Evolutionary conservation across 1,284 basidiomycete species (phyloP), one percentile per base, ranked within the genome.

Genomic region (Sanghuangporus weigelae): DNA sequence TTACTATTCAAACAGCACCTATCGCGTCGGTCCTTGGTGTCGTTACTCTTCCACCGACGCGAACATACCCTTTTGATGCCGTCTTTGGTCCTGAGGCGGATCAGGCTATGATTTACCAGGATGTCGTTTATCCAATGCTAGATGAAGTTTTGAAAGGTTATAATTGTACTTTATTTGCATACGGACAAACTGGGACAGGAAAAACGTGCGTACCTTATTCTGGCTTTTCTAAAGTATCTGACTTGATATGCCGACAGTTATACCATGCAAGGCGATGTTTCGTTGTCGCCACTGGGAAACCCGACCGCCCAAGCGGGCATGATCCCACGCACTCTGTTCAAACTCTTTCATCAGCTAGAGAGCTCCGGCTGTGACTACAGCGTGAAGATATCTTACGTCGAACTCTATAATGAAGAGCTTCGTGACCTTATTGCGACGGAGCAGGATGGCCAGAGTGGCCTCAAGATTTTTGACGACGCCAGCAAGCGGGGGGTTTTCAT

Each of bases 391-490:
- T 96, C 94, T 0, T 98, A 90, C 73, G 84, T 99, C 62, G 97
- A 99, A 73, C 83, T 99, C n/a, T 99, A 99, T 78, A 99, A 99
- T 73, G 97, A 99, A 77, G 96, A 99, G 73, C 84, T 99, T n/a
- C 90, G 96, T 36, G 96, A 98, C 73, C 83, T 98, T 38, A 85
- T 97, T 39, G 85, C 91, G 2, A 79, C 80, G 67, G 90, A 96
- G 23, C 74, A 84, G 76, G 74, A 83, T 36, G 78, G 77, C 12
- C 76, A 76, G 63, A 76, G 77, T 1, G 84, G 85, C 7, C 81
- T 98, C 60, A 96, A 94, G 75, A 93, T 99, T 62, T 98, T 94
- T 72, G 96, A 99, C 66, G 97, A 99, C 72, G 79, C 85, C 0
- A 88, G 82, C 71, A 95, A 94, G 74, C 84, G 86, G 53, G 95